A percentile compares a stretch with the other conserved stretches of the same genome.
These are phyloP conservation scores for Euphorbia tirucalli DNA, from an alignment of 345 rosid species.

Conservation along the genomic window DNA sequence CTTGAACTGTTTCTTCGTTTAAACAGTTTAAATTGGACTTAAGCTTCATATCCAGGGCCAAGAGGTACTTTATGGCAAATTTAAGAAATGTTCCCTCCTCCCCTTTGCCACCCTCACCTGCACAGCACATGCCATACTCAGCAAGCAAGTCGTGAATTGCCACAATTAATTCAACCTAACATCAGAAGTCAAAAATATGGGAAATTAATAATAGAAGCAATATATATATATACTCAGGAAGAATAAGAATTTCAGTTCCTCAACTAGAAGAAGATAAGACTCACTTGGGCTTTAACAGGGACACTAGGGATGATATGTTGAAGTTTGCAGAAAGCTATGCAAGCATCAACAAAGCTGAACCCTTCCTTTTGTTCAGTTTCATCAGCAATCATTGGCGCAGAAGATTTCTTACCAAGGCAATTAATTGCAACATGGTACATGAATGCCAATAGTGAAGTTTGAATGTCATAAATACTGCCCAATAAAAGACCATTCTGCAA, in stretches of 20 bases:
- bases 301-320: slow-evolving; percentile 69
- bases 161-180: slow-evolving; percentile 80
- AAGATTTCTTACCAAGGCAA: slow-evolving; percentile 56
- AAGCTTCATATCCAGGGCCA: slow-evolving; percentile 87
- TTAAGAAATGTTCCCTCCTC: slow-evolving; percentile 92
- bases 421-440: slow-evolving; percentile 70
- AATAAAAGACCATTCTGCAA: slow-evolving; percentile 58
- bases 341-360: slow-evolving; percentile 72
- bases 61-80: slow-evolving; percentile 89
- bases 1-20: slow-evolving; percentile 39
- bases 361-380: slow-evolving; percentile 61
- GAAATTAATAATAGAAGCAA: background rate
- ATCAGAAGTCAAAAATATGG: slow-evolving; percentile 17
- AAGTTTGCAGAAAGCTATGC: slow-evolving; percentile 87
- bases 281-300: slow-evolving; percentile 71
- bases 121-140: slow-evolving; percentile 92
- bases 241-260: slow-evolving; percentile 3
- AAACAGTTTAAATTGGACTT: slow-evolving; percentile 59
- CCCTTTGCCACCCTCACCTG: slow-evolving; percentile 64
- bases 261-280: slow-evolving; percentile 17
- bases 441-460: slow-evolving; percentile 69
- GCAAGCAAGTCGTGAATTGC: slow-evolving; percentile 89
- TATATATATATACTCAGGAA: background rate
- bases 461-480: slow-evolving; percentile 55
- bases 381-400: slow-evolving; percentile 43